Conservation (phyloP, 768 basidiomycete species). For the Pleurotus cornucopiae region DNA sequence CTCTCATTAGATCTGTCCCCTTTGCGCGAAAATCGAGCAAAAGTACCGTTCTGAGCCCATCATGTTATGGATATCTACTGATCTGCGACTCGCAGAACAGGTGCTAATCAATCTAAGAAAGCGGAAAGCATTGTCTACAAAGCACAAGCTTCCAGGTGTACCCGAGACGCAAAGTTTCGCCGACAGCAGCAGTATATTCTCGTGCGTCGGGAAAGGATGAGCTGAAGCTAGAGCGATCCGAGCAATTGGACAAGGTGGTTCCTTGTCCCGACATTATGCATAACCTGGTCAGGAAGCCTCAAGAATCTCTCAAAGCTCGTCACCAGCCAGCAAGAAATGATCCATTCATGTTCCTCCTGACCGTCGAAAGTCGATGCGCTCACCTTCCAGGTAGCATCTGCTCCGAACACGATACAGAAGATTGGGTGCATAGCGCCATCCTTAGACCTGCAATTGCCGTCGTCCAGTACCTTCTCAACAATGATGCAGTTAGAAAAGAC, state of each 20-base stretch:
- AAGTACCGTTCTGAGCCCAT: no score
- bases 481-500: neutral
- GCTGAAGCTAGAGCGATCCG: neutral
- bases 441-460: neutral
- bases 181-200: neutral
- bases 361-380: neutral
- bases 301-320: neutral
- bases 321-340: neutral
- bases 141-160: neutral
- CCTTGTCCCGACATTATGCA: neutral
- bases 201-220: neutral
- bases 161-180: neutral
- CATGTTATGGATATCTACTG: no score
- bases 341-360: neutral
- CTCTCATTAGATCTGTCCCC: no score
- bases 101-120: no score
- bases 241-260: neutral
- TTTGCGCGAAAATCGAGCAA: no score
- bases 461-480: neutral
- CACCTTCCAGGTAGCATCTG: neutral
- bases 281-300: neutral
- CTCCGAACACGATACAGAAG: neutral
- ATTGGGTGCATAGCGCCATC: neutral
- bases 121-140: no score
- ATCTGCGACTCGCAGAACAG: no score